Evolutionary conservation across 306 rosid genomes (phyloP).

Genomic region (Citrullus amarus): DNA sequence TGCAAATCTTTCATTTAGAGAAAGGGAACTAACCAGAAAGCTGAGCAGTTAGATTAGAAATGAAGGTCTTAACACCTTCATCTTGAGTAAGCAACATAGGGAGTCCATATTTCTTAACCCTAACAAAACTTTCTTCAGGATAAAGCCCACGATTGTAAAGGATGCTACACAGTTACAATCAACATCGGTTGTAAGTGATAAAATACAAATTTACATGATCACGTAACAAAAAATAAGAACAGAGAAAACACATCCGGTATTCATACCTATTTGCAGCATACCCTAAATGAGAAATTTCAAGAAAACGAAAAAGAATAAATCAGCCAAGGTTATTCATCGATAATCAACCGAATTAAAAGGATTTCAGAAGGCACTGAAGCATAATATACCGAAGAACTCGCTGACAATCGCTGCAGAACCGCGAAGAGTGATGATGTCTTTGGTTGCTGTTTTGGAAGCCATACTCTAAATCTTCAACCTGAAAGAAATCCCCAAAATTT

Average conservation of each 20-base stretch:
- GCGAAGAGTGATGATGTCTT: constrained; percentile 90
- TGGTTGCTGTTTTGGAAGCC: constrained; percentile 69
- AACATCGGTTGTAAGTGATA: not conserved
- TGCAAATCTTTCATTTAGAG: not conserved
- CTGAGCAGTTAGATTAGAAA: constrained; percentile 66
- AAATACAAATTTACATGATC: not conserved
- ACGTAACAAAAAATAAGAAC: not conserved
- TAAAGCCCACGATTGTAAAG: constrained; percentile 85
- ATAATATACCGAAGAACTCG: constrained; percentile 75
- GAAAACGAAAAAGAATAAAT: not conserved
- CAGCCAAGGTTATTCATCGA: constrained; percentile 5
- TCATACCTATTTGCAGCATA: constrained; percentile 90
- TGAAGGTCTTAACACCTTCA: constrained; percentile 75
- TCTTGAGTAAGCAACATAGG: constrained; percentile 95
- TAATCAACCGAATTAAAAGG: not conserved
- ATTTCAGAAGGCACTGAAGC: not conserved
- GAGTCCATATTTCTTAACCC: constrained; percentile 90
- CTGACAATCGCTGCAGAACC: constrained; percentile 95
- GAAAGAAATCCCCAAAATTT: not conserved
- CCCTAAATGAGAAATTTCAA: constrained; percentile 34
- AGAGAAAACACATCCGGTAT: not conserved
- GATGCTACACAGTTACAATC: constrained; percentile 28
- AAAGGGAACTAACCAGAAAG: constrained; percentile 48
- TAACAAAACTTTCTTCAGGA: constrained; percentile 89
- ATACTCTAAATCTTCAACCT: constrained; percentile 4